Evolutionary conservation across 177 flowering plant genomes (phyloP).

Genomic region (Tripterygium wilfordii): DNA sequence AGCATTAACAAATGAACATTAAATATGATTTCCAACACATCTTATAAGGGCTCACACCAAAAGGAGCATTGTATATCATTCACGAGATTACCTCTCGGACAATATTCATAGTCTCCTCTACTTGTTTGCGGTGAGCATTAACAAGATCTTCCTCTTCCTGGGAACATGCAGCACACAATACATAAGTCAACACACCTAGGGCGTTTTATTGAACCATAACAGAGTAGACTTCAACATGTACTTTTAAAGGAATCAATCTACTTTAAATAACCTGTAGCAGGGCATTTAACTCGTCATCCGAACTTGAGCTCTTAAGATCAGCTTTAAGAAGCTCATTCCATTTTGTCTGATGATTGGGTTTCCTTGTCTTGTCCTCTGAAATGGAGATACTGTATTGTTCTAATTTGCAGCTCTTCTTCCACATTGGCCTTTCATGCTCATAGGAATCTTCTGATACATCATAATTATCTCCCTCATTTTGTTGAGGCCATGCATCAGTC

Average conservation of each 20-base stretch:
- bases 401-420: slow-evolving; percentile 45
- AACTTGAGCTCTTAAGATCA: slow-evolving; percentile 25
- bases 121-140: slow-evolving; percentile 64
- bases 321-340: slow-evolving; percentile 44
- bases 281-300: slow-evolving; percentile 58
- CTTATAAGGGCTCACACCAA: too few species aligned
- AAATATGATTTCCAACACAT: too few species aligned
- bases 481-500: slow-evolving; percentile 30
- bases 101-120: slow-evolving; percentile 79
- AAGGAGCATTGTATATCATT: too few species aligned
- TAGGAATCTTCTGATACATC: slow-evolving; percentile 41
- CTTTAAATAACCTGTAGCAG: slow-evolving; percentile 44
- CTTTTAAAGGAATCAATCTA: background rate
- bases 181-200: background rate
- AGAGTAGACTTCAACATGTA: background rate
- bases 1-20: too few species aligned
- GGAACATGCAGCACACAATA: slow-evolving; percentile 4
- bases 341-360: slow-evolving; percentile 37
- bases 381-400: slow-evolving; percentile 24
- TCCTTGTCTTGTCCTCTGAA: slow-evolving; percentile 40
- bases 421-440: slow-evolving; percentile 40
- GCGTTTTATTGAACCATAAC: too few species aligned
- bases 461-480: slow-evolving; percentile 40
- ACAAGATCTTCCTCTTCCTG: slow-evolving; percentile 91
- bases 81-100: slow-evolving; percentile 53